Evolutionary conservation across 2,329 filamentous ascomycete species (phyloP).

Genomic region (Xylogone sp.): DNA sequence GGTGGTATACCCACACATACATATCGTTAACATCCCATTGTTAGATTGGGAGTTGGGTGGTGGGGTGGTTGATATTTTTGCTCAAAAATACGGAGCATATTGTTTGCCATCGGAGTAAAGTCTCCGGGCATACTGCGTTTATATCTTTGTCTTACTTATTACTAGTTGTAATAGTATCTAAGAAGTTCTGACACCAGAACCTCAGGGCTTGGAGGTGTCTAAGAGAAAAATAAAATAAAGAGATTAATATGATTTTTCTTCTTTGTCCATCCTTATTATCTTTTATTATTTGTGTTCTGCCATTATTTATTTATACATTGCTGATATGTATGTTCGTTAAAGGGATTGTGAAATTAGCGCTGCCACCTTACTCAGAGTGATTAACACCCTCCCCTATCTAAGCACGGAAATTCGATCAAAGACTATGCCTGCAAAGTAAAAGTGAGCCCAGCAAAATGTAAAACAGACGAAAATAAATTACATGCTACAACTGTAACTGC

Average conservation of each 20-base stretch:
- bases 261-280: not conserved
- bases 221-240: not conserved
- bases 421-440: too few relatives aligned
- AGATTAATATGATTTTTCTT: not conserved
- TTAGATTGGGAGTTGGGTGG: not conserved
- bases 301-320: too few relatives aligned
- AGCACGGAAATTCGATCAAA: too few relatives aligned
- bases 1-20: not conserved
- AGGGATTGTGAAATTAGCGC: too few relatives aligned
- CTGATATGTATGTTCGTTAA: too few relatives aligned
- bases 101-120: not conserved
- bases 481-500: too few relatives aligned
- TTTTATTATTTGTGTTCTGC: not conserved
- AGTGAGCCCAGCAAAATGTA: too few relatives aligned
- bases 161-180: not conserved
- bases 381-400: too few relatives aligned
- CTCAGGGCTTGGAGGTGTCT: not conserved
- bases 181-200: not conserved
- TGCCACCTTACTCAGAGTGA: too few relatives aligned
- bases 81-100: not conserved
- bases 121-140: not conserved
- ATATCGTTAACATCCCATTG: not conserved
- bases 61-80: not conserved
- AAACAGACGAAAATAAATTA: too few relatives aligned
- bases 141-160: not conserved